Conservation (phyloP, 352 stramenopile genomes). For the Globisporangium middletonii region DNA sequence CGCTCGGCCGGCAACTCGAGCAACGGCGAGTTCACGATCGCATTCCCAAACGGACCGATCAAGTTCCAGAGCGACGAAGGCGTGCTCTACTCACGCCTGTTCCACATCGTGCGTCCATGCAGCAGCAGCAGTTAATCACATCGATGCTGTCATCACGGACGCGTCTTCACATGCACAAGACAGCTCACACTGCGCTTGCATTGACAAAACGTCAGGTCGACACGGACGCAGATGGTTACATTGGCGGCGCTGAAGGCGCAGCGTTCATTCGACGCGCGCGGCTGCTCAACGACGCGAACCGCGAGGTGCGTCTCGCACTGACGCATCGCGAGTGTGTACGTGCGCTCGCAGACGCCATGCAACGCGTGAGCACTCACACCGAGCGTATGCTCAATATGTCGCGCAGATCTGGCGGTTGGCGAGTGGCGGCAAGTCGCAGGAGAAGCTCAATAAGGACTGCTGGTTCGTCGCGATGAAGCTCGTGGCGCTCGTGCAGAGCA, state of each 20-base stretch:
- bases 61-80: constrained; percentile 80
- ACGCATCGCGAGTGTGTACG: background rate
- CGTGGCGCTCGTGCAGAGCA: constrained; percentile 81
- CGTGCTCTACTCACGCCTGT: constrained; percentile 72
- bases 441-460: constrained; percentile 84
- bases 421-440: constrained; percentile 83
- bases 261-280: constrained; percentile 75
- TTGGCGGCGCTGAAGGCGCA: constrained; percentile 68
- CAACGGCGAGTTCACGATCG: constrained; percentile 65
- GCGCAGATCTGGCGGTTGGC: constrained; percentile 78
- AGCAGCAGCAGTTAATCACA: no score
- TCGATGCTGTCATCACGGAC: background rate
- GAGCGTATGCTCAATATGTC: background rate
- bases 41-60: constrained; percentile 80
- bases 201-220: constrained; percentile 42
- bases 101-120: constrained; percentile 63
- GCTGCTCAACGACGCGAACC: constrained; percentile 79
- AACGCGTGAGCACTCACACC: background rate
- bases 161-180: background rate
- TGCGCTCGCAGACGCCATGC: background rate
- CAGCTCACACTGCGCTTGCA: background rate
- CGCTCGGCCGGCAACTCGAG: constrained; percentile 19
- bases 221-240: constrained; percentile 65
- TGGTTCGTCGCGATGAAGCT: constrained; percentile 91
- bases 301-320: constrained; percentile 37